A percentile compares a stretch with the other conserved stretches of the same genome.
Evolutionary conservation across 306 rosid genomes (phyloP).

Genomic region (Cucumis melo): DNA sequence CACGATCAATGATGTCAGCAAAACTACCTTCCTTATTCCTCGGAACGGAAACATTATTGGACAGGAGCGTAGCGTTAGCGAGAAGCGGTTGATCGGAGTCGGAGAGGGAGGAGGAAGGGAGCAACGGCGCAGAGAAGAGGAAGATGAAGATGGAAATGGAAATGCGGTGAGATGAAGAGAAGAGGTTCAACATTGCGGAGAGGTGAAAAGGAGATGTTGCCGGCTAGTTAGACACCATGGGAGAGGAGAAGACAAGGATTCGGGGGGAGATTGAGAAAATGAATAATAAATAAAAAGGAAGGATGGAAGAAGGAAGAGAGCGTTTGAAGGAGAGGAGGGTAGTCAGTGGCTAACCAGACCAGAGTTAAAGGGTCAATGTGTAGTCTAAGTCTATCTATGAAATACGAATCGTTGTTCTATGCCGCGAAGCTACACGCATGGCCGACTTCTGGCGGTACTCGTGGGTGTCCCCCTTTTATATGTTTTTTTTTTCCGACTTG

Average conservation of each 20-base stretch:
- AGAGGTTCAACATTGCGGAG: constrained; percentile 1
- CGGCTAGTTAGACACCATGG: constrained; percentile 2
- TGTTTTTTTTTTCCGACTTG: too few relatives aligned
- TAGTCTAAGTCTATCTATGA: not conserved
- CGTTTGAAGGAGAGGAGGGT: not conserved
- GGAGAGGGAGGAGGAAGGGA: constrained; percentile 29
- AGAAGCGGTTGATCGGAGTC: constrained; percentile 44
- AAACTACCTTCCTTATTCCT: constrained; percentile 66
- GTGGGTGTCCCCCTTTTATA: not conserved
- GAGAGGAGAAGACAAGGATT: constrained; percentile 3
- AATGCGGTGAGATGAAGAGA: not conserved
- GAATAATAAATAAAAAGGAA: not conserved
- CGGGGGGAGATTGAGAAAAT: not conserved
- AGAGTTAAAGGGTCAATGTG: not conserved
- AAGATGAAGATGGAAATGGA: constrained; percentile 12
- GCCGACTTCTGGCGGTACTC: not conserved
- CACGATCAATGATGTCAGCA: constrained; percentile 92
- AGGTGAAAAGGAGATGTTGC: not conserved
- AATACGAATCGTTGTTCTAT: not conserved
- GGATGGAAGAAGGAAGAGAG: not conserved
- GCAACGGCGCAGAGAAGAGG: constrained; percentile 15
- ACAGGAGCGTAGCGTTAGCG: constrained; percentile 38
- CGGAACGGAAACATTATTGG: constrained; percentile 43
- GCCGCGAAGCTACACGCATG: not conserved
- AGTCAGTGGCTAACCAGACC: constrained; percentile 1